Evolutionary conservation across 2,329 filamentous ascomycete species (phyloP), one percentile per base, ranked within the genome.

Genomic region (Aspergillus sp.): DNA sequence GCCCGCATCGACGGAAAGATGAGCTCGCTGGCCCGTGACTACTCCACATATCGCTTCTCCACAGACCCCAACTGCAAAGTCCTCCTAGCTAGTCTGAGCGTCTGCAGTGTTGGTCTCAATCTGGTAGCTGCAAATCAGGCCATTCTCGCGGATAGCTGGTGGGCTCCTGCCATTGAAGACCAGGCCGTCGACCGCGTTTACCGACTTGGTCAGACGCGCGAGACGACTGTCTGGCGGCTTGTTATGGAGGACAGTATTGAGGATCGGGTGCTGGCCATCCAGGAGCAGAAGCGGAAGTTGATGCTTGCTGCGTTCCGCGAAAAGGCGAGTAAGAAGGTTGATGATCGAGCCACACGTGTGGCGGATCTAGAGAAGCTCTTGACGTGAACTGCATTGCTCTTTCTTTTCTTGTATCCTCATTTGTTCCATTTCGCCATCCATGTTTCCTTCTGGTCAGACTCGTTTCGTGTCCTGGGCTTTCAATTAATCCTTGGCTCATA

Each of bases 131-230:
- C 92, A 0, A 91, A 95, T 66, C 92, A 92, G 6, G 90, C 96
- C 58, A 86, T 96, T 46, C 80, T 96, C 19, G 85, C 86, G 0
- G 92, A 96, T 72, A 90, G 85, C 58, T 96, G 91, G 92, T 96
- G 92, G 90, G 91, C 92, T 1, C 92, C 92, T 0, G 91, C 91
- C 1, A 95, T 96, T 55, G 92, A 96, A 73, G 91, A 96, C 65
- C 92, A 96, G 71, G 93, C 93, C 3, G 83, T 96, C 3, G 92
- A 96, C 70, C 88, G 92, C 4, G 91, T 96, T 6, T 90, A 96
- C 70, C 84, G 92, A 0, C 81, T 96, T 0, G 92, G 92, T 0
- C 93, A 96, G 76, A 93, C 83, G 62, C 84, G 89, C 39, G 83
- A 87, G 60, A 92, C 89, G 0, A 92, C 86, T 1, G 87, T 96